phyloP scores from a whole-genome alignment of 495 filamentous ascomycete genomes.

The Recurvomyces mirabilis region DNA sequence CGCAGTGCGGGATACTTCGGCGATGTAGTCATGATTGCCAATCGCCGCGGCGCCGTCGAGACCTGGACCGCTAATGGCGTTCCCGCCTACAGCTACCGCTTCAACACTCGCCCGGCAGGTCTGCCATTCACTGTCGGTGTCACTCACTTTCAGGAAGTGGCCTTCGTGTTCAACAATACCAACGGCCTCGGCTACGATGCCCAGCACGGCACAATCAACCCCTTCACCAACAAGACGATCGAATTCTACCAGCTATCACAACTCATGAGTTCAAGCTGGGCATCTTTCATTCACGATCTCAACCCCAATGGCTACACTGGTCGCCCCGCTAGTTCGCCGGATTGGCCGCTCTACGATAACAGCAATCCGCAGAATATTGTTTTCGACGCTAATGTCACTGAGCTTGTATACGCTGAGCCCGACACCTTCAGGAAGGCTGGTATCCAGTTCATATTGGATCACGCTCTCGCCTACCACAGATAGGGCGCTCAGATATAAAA shows the following conservation, averaged over 20 bases:
- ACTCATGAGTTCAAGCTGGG: slow-evolving; percentile 46
- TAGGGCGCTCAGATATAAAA: too few relatives aligned
- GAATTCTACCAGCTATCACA: slow-evolving; percentile 37
- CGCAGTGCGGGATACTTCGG: slow-evolving; percentile 44
- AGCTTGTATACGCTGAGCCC: slow-evolving; percentile 33
- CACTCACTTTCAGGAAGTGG: slow-evolving; percentile 51
- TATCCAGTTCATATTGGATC: slow-evolving; percentile 31
- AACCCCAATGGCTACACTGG: slow-evolving; percentile 36
- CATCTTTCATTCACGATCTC: slow-evolving; percentile 41
- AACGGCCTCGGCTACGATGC: slow-evolving; percentile 38
- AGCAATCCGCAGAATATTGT: slow-evolving; percentile 31
- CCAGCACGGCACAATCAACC: slow-evolving; percentile 27
- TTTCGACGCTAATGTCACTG: slow-evolving; percentile 39
- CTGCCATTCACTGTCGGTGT: slow-evolving; percentile 31
- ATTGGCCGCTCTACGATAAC: slow-evolving; percentile 26
- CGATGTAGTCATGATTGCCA: slow-evolving; percentile 45
- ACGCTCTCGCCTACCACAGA: slow-evolving; percentile 28
- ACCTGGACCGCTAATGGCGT: slow-evolving; percentile 37
- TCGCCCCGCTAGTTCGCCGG: slow-evolving; percentile 8
- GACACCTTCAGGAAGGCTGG: slow-evolving; percentile 39
- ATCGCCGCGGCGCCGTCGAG: slow-evolving; percentile 44
- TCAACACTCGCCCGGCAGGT: slow-evolving; percentile 41
- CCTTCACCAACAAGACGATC: slow-evolving; percentile 37
- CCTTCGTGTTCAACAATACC: slow-evolving; percentile 51
- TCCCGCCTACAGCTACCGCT: slow-evolving; percentile 51